Percentiles rank a stretch among this genome's conserved stretches.
Evolutionary conservation across 495 filamentous ascomycete genomes (phyloP).

Genomic region (Entonaema liquescens): DNA sequence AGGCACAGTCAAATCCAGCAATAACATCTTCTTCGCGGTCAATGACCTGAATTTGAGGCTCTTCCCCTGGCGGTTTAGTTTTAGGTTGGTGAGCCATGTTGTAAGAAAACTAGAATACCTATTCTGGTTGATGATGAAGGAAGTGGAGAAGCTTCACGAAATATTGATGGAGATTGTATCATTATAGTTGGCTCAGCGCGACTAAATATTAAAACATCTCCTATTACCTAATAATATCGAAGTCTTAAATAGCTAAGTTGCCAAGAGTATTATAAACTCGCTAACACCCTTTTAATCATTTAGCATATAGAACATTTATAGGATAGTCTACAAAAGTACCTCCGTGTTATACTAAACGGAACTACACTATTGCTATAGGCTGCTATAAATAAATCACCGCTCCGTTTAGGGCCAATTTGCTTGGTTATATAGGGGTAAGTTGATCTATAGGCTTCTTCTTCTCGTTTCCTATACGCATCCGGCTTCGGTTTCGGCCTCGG

Average conservation of each 20-base stretch:
- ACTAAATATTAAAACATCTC: not conserved
- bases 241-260: slow-evolving; percentile 2
- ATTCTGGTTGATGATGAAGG: not conserved
- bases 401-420: not conserved
- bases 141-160: slow-evolving; percentile 17
- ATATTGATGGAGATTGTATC: not conserved
- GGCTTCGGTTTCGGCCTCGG: not conserved
- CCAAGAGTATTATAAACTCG: slow-evolving; percentile 7
- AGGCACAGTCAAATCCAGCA: slow-evolving; percentile 32
- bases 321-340: not conserved
- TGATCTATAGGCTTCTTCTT: not conserved
- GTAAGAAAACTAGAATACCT: not conserved
- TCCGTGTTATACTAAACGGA: not conserved
- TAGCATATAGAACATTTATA: not conserved
- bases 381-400: not conserved
- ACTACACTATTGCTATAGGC: not conserved
- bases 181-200: not conserved
- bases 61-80: slow-evolving; percentile 1
- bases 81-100: slow-evolving; percentile 17
- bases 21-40: slow-evolving; percentile 28
- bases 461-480: not conserved
- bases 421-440: not conserved
- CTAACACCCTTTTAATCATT: not conserved
- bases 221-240: slow-evolving; percentile 1
- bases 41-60: slow-evolving; percentile 33